These are phyloP conservation scores for Rosa multiflora DNA, from an alignment of 306 rosid genomes.

Conservation along the genomic window DNA sequence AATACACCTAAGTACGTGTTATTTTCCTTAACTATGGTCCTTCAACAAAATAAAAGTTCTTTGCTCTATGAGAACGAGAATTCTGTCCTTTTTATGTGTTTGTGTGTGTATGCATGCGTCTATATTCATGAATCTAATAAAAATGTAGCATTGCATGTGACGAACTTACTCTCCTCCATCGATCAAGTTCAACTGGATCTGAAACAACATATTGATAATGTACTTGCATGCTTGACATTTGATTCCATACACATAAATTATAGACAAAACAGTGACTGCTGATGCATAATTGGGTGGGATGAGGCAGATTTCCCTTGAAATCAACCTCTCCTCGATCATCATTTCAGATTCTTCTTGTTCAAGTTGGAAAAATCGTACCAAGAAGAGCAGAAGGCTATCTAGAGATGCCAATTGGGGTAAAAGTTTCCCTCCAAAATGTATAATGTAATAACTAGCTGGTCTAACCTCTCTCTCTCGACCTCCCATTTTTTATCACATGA, in stretches of 20 bases:
- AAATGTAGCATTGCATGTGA: neutral
- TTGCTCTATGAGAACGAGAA: neutral
- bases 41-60: neutral
- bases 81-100: neutral
- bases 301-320: neutral
- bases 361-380: neutral
- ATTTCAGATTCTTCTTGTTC: neutral
- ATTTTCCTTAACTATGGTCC: too few relatives aligned
- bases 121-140: neutral
- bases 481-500: slow-evolving; percentile 14
- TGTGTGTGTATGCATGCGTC: too few relatives aligned
- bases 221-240: neutral
- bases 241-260: neutral
- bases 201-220: neutral
- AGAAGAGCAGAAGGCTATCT: neutral
- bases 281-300: neutral
- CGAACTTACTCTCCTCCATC: neutral
- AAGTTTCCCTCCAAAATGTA: neutral
- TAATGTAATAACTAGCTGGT: neutral
- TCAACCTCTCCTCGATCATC: neutral
- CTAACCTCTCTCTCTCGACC: neutral
- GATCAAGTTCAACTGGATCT: neutral
- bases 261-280: neutral
- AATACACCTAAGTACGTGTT: too few relatives aligned
- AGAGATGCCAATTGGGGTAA: neutral